These are phyloP conservation scores for Yarrowia bubula DNA, from an alignment of 805 yeast genomes.

Conservation along the genomic window DNA sequence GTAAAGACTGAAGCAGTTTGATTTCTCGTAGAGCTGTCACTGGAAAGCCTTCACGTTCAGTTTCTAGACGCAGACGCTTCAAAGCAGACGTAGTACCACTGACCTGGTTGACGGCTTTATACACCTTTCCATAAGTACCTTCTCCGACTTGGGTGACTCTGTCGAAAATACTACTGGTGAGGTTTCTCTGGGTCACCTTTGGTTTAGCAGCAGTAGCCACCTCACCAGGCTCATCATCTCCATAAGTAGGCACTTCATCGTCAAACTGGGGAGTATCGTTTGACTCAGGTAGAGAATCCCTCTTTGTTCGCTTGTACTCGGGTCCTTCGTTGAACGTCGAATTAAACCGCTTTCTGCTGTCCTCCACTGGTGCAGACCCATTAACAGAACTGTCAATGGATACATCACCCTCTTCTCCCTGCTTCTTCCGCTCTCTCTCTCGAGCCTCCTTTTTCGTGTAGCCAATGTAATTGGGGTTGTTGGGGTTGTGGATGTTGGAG, in stretches of 20 bases:
- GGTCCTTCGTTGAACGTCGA: neutral
- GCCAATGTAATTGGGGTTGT: slow-evolving; percentile 21
- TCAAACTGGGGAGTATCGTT: neutral
- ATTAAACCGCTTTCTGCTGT: neutral
- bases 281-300: neutral
- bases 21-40: slow-evolving; percentile 93
- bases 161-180: slow-evolving; percentile 48
- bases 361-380: neutral
- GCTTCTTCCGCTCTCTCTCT: neutral
- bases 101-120: slow-evolving; percentile 70
- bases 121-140: slow-evolving; percentile 96
- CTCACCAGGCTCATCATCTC: slow-evolving; percentile 17
- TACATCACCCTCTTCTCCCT: neutral
- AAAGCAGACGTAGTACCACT: slow-evolving; percentile 80
- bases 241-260: neutral
- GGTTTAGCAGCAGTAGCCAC: neutral
- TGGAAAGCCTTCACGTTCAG: slow-evolving; percentile 93
- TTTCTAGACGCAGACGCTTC: slow-evolving; percentile 77
- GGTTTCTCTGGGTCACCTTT: neutral
- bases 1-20: slow-evolving; percentile 74
- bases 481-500: slow-evolving; percentile 23
- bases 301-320: neutral
- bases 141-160: slow-evolving; percentile 93
- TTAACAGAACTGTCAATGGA: neutral
- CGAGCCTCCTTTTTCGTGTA: slow-evolving; percentile 21